These are phyloP conservation scores for Globisporangium nagaii DNA, from an alignment of 352 stramenopile genomes.

Conservation along the genomic window DNA sequence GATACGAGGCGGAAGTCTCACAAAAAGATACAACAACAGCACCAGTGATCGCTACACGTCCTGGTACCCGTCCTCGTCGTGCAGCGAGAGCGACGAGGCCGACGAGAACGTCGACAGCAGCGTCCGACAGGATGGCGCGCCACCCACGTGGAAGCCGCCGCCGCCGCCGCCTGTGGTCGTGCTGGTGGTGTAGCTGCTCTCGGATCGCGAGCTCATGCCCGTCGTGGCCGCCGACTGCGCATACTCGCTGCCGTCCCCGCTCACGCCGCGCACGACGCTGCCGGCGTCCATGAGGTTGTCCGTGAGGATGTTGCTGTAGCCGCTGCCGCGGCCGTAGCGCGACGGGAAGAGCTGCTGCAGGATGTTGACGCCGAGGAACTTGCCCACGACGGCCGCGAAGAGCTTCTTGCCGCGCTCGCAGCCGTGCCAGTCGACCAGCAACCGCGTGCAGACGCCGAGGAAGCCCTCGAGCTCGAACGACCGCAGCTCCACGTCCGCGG, in stretches of 20 bases:
- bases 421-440: slow-evolving; percentile 35
- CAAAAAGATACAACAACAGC: not conserved
- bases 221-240: slow-evolving; percentile 1
- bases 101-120: slow-evolving; percentile 7
- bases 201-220: slow-evolving; percentile 4
- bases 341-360: slow-evolving; percentile 13
- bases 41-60: not conserved
- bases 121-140: not conserved
- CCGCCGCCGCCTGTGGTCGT: not conserved
- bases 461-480: slow-evolving; percentile 50
- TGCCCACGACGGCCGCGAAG: slow-evolving; percentile 32
- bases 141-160: not conserved
- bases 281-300: slow-evolving; percentile 1
- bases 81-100: slow-evolving; percentile 12
- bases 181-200: slow-evolving; percentile 5
- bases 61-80: slow-evolving; percentile 4
- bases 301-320: not conserved
- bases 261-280: not conserved
- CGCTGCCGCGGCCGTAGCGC: not conserved
- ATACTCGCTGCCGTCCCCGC: slow-evolving; percentile 1
- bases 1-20: not conserved
- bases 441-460: slow-evolving; percentile 28
- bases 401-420: slow-evolving; percentile 44
- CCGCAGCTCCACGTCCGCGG: slow-evolving; percentile 39
- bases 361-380: slow-evolving; percentile 55